Evolutionary conservation across 2,329 filamentous ascomycete species (phyloP), one percentile per base, ranked within the genome.

Genomic region (Aureobasidium sp.): DNA sequence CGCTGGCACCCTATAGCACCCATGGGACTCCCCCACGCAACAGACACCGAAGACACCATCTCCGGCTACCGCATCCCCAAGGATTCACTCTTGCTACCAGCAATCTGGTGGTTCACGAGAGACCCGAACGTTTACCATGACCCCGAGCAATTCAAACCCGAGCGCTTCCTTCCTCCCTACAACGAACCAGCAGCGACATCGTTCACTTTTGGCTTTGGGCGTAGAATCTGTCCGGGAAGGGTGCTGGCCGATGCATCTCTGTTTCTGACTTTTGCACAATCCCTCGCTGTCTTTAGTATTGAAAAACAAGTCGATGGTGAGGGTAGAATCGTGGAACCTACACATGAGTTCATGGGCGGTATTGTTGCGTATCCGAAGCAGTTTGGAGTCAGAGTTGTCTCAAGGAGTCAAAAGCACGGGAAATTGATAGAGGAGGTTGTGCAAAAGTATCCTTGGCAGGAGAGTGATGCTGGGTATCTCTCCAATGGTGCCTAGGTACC

Each of bases 211-310:
- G 65, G 65, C 3, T 67, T 65, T 17, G 64, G 65, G 10, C 60
- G 64, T 3, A 61, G 65, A 2, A 61, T 64, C 15, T 67, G 65
- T 55, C 64, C 65, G 21, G 65, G 65, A 11, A 53, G 58, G 11
- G 63, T 65, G 3, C 51, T 65, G 7, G 77, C 77, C 0, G 74
- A 78, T n/a, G 68, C 68, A 4, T 69, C 72, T 0, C 31, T 78
- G 0, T 78, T 72, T 61, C 61, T 78, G 11, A 74, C 65, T 17
- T 71, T 77, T 21, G 76, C 73, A 0, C 77, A 77, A 31, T 68
- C 72, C 0, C 68, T 84, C 1, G 73, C 81, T 0, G 75, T 75
- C 0, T 82, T 83, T 53, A 45, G 61, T n/a, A 62, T 65, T 6
- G 23, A 51, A 1, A 60, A 62, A 31, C 46, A 46, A 25, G 9